Base-by-base conservation (phyloP, 2,329 filamentous ascomycete genomes). In the Metarhizium anisopliae region DNA sequence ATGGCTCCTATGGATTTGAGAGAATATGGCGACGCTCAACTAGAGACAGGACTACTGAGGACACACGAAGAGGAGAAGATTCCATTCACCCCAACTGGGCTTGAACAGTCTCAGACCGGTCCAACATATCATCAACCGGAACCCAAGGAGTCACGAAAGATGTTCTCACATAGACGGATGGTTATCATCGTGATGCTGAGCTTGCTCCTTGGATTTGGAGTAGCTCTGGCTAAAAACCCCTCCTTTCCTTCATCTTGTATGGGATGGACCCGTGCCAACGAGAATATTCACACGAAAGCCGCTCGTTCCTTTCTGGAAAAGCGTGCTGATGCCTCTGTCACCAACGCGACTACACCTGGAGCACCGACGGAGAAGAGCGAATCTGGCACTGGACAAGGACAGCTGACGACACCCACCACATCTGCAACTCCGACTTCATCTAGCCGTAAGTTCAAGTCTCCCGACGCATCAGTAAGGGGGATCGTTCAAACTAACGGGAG, bases 141-240 rank as follows among this genome's bases (percentile, higher is more conserved):
- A 11, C 13, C 50, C 14, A 43, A 35, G 32, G 35, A 35, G 25
- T 29, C 54, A 13, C 18, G 51, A 7, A 61, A 53, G 35, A 63
- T 63, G 62, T 47, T 60, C 16, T 50, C 61, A 51, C n/a, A 59
- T 45, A 55, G 56, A 20, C 54, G 58, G 47, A 50, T 59, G 10
- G 42, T 55, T 30, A 25, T 62, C 35, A 53, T 60, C 45, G 8
- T 67, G 51, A 56, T 62, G 45, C 57, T 66, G 18, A 63, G 64
- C 55, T 60, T 66, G 54, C 57, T 68, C 54, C 58, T 67, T 14
- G 63, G 64, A 50, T 56, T 66, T 43, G 63, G 62, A 30, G 60
- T 67, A 13, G 62, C 56, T 20, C 36, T 56, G 38, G 54, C 54
- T 40, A 40, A 47, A 42, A 29, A 54, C 42, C 14, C 51, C 2